These are phyloP conservation scores for Bathelium albidoporum DNA, from an alignment of 495 filamentous ascomycete genomes.

Conservation along the genomic window DNA sequence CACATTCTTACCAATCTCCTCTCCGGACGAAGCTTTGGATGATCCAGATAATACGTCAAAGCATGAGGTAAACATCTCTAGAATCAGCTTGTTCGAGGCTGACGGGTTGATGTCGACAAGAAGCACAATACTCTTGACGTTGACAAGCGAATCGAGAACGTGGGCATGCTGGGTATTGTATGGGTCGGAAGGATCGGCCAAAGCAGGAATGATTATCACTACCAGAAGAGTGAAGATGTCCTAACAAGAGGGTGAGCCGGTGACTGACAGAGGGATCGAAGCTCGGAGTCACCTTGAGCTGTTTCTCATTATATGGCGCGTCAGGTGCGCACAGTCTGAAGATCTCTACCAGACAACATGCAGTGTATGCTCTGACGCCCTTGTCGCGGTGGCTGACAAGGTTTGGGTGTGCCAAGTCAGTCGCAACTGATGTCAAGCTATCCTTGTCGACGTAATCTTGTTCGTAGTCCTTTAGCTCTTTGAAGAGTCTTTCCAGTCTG, in stretches of 20 bases:
- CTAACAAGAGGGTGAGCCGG: slow-evolving; percentile 34
- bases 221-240: slow-evolving; percentile 90
- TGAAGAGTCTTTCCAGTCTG: slow-evolving; percentile 66
- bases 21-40: slow-evolving; percentile 60
- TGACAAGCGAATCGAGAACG: slow-evolving; percentile 75
- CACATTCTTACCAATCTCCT: slow-evolving; percentile 77
- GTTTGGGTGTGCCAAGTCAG: slow-evolving; percentile 74
- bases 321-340: slow-evolving; percentile 88
- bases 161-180: slow-evolving; percentile 91
- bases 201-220: slow-evolving; percentile 66
- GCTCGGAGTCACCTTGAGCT: slow-evolving; percentile 64
- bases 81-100: slow-evolving; percentile 60
- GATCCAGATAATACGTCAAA: slow-evolving; percentile 87
- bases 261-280: neutral
- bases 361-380: slow-evolving; percentile 79
- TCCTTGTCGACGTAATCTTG: slow-evolving; percentile 76
- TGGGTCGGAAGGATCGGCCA: slow-evolving; percentile 77
- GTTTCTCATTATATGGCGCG: slow-evolving; percentile 81
- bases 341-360: slow-evolving; percentile 87
- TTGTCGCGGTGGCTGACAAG: slow-evolving; percentile 83
- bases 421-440: slow-evolving; percentile 74
- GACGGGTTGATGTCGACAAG: slow-evolving; percentile 68
- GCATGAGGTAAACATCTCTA: slow-evolving; percentile 71
- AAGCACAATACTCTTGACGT: slow-evolving; percentile 88
- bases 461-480: slow-evolving; percentile 76